Evolutionary conservation across 257 asterid genomes (phyloP).

Genomic region (Nicotiana tabacum): DNA sequence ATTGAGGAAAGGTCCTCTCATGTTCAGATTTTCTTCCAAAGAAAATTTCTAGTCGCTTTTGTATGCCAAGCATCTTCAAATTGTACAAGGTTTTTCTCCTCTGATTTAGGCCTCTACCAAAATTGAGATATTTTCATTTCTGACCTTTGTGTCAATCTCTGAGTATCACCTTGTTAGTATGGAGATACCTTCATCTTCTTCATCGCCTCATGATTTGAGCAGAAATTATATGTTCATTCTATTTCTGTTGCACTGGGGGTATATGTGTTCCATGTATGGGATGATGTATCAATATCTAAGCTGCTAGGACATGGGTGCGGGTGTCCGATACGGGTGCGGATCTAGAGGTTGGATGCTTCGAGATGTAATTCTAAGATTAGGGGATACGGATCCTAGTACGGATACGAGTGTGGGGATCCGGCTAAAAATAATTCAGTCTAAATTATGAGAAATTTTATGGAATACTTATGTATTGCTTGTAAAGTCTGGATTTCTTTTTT

Average conservation of each 20-base stretch:
- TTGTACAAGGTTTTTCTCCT: neutral
- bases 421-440: too few species aligned
- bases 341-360: too few species aligned
- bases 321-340: too few species aligned
- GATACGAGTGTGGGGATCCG: too few species aligned
- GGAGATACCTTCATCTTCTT: neutral
- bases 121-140: neutral
- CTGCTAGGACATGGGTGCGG: too few species aligned
- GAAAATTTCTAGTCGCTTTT: neutral
- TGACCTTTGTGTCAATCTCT: neutral
- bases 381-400: too few species aligned
- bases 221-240: neutral
- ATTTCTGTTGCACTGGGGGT: conserved; percentile 1
- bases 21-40: neutral
- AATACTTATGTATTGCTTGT: too few species aligned
- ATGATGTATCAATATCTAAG: neutral
- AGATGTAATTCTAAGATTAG: too few species aligned
- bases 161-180: neutral
- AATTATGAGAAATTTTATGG: too few species aligned
- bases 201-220: neutral
- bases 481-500: too few species aligned
- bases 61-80: neutral
- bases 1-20: neutral
- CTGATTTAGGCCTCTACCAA: neutral
- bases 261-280: neutral